Evolutionary conservation across 176 grass and related monocot genomes (phyloP).

Genomic region (Alopecurus myosuroides): DNA sequence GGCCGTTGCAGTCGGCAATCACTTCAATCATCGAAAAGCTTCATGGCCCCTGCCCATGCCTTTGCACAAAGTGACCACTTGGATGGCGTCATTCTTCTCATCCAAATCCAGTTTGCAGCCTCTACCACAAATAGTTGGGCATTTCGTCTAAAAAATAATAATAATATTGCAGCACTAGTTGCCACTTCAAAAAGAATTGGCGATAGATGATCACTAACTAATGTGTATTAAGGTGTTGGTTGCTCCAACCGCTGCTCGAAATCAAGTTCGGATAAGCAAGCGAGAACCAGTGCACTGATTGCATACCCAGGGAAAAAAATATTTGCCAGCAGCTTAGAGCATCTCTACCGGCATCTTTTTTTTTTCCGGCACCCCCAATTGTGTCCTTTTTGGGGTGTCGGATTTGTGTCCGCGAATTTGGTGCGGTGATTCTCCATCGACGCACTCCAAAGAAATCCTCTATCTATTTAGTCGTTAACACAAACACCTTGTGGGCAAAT

Average conservation of each 20-base stretch:
- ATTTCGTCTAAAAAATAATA: background rate
- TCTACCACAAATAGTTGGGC: conserved; percentile 34
- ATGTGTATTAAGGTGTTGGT: no score
- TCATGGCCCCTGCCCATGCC: background rate
- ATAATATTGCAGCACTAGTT: background rate
- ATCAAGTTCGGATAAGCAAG: background rate
- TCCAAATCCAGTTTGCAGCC: conserved; percentile 36
- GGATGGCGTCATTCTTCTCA: conserved; percentile 38
- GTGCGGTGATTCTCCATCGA: no score
- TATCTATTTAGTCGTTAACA: no score
- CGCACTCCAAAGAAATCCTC: no score
- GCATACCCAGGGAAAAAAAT: background rate
- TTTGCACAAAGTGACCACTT: conserved; percentile 32
- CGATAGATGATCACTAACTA: no score
- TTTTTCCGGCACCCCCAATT: no score
- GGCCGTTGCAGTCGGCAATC: conserved; percentile 22
- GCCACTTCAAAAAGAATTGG: no score
- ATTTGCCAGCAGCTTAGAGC: background rate
- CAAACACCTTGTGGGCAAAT: no score
- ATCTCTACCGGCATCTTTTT: no score
- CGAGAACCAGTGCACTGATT: background rate
- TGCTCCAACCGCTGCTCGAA: background rate
- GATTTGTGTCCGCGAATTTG: no score
- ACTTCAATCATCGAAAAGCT: conserved; percentile 48
- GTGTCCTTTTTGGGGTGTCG: no score